Evolutionary conservation across 2,329 filamentous ascomycete genomes (phyloP), one percentile per base, ranked within the genome.

Genomic region (Hortaea werneckii): DNA sequence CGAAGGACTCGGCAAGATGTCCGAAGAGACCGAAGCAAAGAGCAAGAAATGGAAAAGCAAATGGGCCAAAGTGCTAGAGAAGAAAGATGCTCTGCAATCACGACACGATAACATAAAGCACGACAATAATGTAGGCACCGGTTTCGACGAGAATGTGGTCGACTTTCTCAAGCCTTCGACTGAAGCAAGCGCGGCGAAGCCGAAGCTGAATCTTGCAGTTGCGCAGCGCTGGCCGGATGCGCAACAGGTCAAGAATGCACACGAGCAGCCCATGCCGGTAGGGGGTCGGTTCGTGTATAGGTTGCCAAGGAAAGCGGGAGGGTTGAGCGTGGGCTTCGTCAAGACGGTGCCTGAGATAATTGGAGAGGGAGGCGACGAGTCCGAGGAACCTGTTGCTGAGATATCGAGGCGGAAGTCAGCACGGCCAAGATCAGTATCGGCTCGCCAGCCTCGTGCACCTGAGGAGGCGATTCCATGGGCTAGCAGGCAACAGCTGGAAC

Each of bases 341-440:
- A 79, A 85, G 54, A 76, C 75, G 7, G 73, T 76, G 45, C 88
- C 89, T 5, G 83, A 87, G 40, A 67, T 95, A 50, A 95, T 96
- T 59, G 90, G 90, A 40, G 83, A 90, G 65, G 90, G 90, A 47
- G 90, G 90, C 30, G 90, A 95, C 59, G 88, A 95, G 64, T 83
- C 84, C 45, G 80, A 85, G 44, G 69, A 76, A 6, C 85, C 85
- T 1, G 77, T 81, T 1, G 71, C 79, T 13, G 84, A 92, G 60
- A 82, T 95, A 45, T 81, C 79, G 5, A 74, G 71, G 60, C 71
- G 68, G 51, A 82, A 76, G 64, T 62, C 54, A 6, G 51, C 44
- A 27, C 46, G 60, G 47, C 39, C 45, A 32, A 48, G 59, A 35
- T 61, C 58, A 6, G 50, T 54, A 38, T 58, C 58, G 29, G 61